Percentiles rank a stretch among this genome's conserved stretches.
These are phyloP conservation scores for Thalassiosira exigua DNA, from an alignment of 352 stramenopile genomes.

Conservation along the genomic window DNA sequence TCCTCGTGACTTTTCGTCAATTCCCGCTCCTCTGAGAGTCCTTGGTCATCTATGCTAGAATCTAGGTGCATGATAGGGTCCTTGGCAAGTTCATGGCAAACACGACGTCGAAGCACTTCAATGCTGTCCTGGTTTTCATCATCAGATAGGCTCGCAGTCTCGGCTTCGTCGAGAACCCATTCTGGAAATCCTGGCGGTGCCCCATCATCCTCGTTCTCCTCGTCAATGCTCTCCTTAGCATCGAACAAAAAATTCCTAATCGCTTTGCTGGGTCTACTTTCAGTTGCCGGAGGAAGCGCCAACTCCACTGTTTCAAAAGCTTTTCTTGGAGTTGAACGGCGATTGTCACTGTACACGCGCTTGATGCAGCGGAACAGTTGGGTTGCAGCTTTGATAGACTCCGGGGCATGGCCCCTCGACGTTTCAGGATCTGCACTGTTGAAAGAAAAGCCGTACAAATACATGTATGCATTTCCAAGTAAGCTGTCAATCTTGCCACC, in stretches of 20 bases:
- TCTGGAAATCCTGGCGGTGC: conserved; percentile 51
- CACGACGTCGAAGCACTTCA: conserved; percentile 45
- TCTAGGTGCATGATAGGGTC: conserved; percentile 51
- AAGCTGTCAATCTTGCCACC: conserved; percentile 71
- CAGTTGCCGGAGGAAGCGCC: conserved; percentile 59
- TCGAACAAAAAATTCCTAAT: conserved; percentile 59
- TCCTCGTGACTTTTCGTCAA: conserved; percentile 62
- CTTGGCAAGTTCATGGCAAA: conserved; percentile 63
- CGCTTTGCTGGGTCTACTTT: conserved; percentile 60
- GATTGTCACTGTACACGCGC: conserved; percentile 68
- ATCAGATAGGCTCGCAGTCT: conserved; percentile 3
- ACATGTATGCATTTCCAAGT: conserved; percentile 69
- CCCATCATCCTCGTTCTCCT: conserved; percentile 5
- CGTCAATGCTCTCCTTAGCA: conserved; percentile 32
- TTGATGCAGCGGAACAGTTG: conserved; percentile 80
- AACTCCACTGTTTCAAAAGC: conserved; percentile 70
- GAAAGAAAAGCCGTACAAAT: conserved; percentile 74
- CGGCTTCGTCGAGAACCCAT: conserved; percentile 51
- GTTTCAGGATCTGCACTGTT: conserved; percentile 22
- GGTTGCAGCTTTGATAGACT: conserved; percentile 69
- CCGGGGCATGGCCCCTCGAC: conserved; percentile 48
- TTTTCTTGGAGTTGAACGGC: conserved; percentile 65
- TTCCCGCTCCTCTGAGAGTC: conserved; percentile 54
- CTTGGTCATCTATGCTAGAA: conserved; percentile 42
- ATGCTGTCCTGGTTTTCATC: conserved; percentile 37